Evolutionary conservation across 148 eudicot genomes (phyloP).

Genomic region (Rheum nobile): DNA sequence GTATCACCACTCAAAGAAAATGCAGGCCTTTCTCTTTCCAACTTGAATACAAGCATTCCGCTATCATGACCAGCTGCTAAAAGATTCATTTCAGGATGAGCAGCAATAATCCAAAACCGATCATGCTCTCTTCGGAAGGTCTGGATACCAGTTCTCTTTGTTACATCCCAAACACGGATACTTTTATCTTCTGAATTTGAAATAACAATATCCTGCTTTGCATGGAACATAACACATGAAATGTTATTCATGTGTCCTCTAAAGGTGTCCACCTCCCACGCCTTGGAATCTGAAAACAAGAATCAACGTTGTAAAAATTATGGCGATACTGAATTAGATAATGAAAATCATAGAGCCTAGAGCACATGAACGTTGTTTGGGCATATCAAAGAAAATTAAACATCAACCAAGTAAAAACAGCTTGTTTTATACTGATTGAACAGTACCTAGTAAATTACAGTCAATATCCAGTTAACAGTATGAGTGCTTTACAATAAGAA

Average conservation of each 20-base stretch:
- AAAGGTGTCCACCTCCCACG: constrained; percentile 5
- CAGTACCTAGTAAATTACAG: too few species aligned
- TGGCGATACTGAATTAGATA: too few species aligned
- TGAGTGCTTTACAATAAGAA: too few species aligned
- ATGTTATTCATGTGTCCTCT: constrained; percentile 3
- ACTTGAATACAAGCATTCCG: constrained; percentile 11
- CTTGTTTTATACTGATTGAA: too few species aligned
- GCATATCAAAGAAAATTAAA: too few species aligned
- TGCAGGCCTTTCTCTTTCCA: constrained; percentile 7
- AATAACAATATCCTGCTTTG: background rate
- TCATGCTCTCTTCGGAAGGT: constrained; percentile 2
- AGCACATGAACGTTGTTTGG: too few species aligned
- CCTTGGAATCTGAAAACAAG: constrained; percentile 10
- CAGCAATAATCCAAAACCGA: constrained; percentile 8
- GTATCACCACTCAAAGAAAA: constrained; percentile 7
- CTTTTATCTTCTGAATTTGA: constrained; percentile 11
- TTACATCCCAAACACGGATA: constrained; percentile 10
- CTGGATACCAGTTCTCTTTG: constrained; percentile 3
- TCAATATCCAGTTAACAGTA: too few species aligned
- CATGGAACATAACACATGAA: constrained; percentile 13
- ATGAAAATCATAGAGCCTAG: too few species aligned
- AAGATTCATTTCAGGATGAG: constrained; percentile 11
- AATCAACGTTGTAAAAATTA: too few species aligned
- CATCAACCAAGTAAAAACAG: too few species aligned
- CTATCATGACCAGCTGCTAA: constrained; percentile 12